Percentiles rank a stretch among this genome's conserved stretches.
These are phyloP conservation scores for Pezicula neosporulosa DNA, from an alignment of 2,329 filamentous ascomycete species.

Conservation along the genomic window DNA sequence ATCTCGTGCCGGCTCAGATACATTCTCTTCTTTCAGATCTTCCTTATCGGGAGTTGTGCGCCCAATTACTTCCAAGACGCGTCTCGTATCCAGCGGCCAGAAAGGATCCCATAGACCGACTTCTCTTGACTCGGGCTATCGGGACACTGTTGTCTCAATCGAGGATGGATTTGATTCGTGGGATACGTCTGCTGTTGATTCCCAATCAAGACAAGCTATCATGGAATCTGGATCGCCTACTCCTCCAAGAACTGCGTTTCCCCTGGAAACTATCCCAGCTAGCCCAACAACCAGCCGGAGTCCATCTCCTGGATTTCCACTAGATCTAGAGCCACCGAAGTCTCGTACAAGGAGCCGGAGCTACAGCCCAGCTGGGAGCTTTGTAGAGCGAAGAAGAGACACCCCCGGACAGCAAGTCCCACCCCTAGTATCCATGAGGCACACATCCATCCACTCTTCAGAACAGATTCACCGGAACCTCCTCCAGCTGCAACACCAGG, in stretches of 20 bases:
- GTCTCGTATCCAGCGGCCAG: conserved; percentile 43
- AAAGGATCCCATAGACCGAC: conserved; percentile 35
- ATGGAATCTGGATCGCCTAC: conserved; percentile 36
- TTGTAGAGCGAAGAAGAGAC: conserved; percentile 10
- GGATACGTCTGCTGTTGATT: conserved; percentile 68
- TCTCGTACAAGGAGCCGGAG: conserved; percentile 25
- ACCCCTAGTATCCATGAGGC: conserved; percentile 48
- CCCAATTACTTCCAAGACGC: conserved; percentile 54
- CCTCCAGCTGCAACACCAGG: conserved; percentile 64
- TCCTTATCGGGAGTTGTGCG: conserved; percentile 47
- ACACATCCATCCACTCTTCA: conserved; percentile 76
- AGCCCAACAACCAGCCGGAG: conserved; percentile 62
- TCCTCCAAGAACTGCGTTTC: conserved; percentile 39
- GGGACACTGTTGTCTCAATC: conserved; percentile 15
- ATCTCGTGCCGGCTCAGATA: conserved; percentile 41
- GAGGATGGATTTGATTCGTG: conserved; percentile 72
- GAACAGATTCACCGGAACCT: conserved; percentile 66
- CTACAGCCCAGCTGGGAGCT: conserved; percentile 23
- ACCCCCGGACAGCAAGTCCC: conserved; percentile 19
- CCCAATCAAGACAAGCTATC: conserved; percentile 56
- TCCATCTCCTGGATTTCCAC: conserved; percentile 56
- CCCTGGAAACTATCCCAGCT: conserved; percentile 68
- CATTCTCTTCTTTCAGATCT: conserved; percentile 44
- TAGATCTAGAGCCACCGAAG: conserved; percentile 52
- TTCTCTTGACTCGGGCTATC: conserved; percentile 44